Base-by-base conservation (phyloP, 345 rosid species). In the Salix dunnii region DNA sequence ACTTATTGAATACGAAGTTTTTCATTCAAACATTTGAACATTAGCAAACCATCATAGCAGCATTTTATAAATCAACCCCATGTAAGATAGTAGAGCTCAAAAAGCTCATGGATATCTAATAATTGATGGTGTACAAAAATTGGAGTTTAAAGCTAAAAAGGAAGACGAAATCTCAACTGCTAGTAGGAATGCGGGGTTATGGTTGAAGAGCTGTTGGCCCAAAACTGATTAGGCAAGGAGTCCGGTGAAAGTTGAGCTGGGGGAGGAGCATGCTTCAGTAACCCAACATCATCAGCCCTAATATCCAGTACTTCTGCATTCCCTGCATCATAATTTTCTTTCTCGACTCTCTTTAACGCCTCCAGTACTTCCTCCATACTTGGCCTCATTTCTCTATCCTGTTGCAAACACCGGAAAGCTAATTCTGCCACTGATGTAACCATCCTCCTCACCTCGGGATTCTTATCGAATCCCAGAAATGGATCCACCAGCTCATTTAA, bases 351-450 rank as follows among this genome's bases (percentile, higher is more conserved):
- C 75, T 17, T 78, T 81, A 94, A 80, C 30, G 77, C 77, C 82
- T 84, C 82, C 51, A 87, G 12, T 6, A 88, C 91, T 86, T 91
- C 97, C 70, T 79, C 82, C 96, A 94, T 92, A 28, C 88, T 78
- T 33, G 97, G 98, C 85, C 98, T 84, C 77, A 85, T 74, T 4
- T 92, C 96, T 70, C 84, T 90, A 68, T 91, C 97, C 18, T 91
- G 87, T 77, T 94, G 97, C 78, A 94, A 70, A 77, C 98, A 94
- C 46, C 89, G 82, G 77, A 92, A 92, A 6, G 90, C 98, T 71
- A 94, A 74, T 70, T 86, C 97, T 2, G 95, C 90, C 0, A 92
- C 88, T 0, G 88, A 79, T 7, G 88, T 89, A 27, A 85, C 67
- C 86, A 25, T 81, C 72, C 67, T 86, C 76, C 78, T 80, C 9